Evolutionary conservation across 148 eudicot genomes (phyloP).

Genomic region (Rhododendron vialii): DNA sequence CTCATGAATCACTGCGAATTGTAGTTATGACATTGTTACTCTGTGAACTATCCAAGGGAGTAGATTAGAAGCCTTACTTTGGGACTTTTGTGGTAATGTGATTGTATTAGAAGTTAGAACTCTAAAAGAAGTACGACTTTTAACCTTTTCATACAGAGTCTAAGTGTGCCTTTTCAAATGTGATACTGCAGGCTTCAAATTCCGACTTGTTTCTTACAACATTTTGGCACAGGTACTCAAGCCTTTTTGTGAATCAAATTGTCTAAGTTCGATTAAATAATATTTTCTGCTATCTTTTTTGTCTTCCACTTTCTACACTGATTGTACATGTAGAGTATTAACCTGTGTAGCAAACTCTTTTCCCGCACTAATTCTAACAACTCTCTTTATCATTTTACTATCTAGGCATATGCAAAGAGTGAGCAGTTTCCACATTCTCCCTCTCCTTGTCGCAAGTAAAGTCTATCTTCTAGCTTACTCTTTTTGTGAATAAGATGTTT

Average conservation of each 20-base stretch:
- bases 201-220: constrained; percentile 83
- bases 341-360: not conserved
- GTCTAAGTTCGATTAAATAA: not conserved
- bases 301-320: not conserved
- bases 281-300: not conserved
- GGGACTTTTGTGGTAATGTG: not conserved
- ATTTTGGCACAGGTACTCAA: constrained; percentile 80
- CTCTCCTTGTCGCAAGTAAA: constrained; percentile 76
- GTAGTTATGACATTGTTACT: not conserved
- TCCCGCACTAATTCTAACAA: not conserved
- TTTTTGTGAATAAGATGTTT: constrained; percentile 8
- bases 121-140: not conserved
- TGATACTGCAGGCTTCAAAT: constrained; percentile 56
- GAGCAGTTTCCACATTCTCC: constrained; percentile 84
- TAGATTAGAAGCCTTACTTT: not conserved
- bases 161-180: constrained; percentile 9
- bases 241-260: constrained; percentile 7
- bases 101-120: not conserved
- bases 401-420: constrained; percentile 84
- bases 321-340: not conserved
- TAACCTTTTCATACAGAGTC: not conserved
- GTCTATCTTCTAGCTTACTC: not conserved
- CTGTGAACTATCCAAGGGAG: not conserved
- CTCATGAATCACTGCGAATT: not conserved
- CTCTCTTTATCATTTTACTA: not conserved